Conservation (phyloP, 768 basidiomycete genomes). For the Serendipita sp. region DNA sequence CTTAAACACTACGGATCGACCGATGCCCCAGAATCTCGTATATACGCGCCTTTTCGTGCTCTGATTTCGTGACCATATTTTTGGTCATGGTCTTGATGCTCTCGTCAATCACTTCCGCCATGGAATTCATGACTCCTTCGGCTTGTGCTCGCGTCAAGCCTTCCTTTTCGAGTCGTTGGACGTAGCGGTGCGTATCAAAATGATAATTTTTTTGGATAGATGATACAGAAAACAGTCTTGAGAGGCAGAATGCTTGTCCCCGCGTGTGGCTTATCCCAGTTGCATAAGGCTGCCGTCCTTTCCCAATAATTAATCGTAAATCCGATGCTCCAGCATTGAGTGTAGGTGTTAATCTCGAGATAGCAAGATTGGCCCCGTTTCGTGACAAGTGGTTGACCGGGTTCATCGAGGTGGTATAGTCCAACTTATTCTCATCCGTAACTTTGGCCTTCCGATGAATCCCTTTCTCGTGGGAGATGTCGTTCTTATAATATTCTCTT, state of each 20-base stretch:
- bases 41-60: conserved; percentile 76
- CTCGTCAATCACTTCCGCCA: conserved; percentile 96
- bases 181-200: conserved; percentile 93
- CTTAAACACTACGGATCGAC: neutral
- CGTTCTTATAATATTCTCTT: neutral
- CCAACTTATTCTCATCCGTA: no score
- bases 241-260: no score
- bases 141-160: conserved; percentile 83
- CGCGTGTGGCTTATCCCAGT: no score
- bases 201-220: conserved; percentile 23
- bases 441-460: neutral
- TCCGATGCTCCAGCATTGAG: no score
- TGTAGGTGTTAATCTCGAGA: no score
- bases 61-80: conserved; percentile 89
- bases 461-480: neutral
- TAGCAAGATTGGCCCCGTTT: no score
- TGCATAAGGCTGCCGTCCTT: no score
- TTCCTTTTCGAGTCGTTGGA: conserved; percentile 74
- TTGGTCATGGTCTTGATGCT: conserved; percentile 89
- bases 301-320: no score
- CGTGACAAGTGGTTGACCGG: no score
- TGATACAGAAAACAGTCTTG: neutral
- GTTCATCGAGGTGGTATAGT: no score
- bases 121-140: conserved; percentile 91
- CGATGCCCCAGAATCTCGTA: neutral